These are phyloP conservation scores for Mucor circinelloides DNA, from an alignment of 371 early-diverging fungal species.

Conservation along the genomic window DNA sequence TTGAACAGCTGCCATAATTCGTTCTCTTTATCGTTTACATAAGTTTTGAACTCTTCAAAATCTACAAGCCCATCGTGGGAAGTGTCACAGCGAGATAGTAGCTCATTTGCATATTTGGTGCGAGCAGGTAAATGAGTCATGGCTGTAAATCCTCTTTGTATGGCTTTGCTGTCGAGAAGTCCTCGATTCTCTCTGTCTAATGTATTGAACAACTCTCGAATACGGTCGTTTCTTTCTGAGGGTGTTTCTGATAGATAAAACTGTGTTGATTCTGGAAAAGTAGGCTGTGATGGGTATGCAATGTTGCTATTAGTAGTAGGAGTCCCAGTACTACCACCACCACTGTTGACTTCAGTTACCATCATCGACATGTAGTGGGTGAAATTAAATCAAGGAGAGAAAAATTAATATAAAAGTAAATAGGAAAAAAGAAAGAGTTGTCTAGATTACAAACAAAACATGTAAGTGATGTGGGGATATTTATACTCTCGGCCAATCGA, in stretches of 20 bases:
- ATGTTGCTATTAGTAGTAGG: background rate
- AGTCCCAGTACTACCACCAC: background rate
- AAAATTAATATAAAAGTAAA: background rate
- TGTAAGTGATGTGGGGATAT: background rate
- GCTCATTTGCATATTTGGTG: conserved; percentile 50
- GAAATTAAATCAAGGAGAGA: background rate
- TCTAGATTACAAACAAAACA: background rate
- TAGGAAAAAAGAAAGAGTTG: background rate
- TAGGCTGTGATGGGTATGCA: background rate
- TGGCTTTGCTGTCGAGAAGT: conserved; percentile 35
- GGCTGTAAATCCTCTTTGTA: conserved; percentile 44
- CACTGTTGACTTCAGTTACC: background rate
- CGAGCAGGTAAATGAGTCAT: conserved; percentile 48
- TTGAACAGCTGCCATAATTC: conserved; percentile 67
- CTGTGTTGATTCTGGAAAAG: conserved; percentile 27
- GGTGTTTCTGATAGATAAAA: conserved; percentile 46
- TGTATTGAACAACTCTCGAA: conserved; percentile 44
- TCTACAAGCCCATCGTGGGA: conserved; percentile 57
- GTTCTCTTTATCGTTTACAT: conserved; percentile 63
- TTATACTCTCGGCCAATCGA: background rate
- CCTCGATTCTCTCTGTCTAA: conserved; percentile 40
- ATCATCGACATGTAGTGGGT: background rate
- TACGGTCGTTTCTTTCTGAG: conserved; percentile 40
- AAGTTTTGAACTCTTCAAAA: conserved; percentile 67
- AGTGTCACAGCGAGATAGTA: conserved; percentile 57